phyloP scores from a whole-genome alignment of 2,329 filamentous ascomycete genomes.

The Elsinoe australis region DNA sequence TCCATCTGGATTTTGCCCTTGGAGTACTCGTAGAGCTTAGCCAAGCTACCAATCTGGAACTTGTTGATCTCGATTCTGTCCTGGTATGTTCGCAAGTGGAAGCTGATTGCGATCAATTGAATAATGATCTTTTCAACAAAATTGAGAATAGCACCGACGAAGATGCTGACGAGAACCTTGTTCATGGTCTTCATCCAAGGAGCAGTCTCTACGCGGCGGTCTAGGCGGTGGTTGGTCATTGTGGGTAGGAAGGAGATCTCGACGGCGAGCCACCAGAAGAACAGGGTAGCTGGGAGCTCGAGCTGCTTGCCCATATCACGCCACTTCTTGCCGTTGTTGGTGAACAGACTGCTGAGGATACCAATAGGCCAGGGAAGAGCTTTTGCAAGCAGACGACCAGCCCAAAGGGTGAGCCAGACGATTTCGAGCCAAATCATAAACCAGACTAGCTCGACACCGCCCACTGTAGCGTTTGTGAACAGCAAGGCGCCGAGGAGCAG shows the following conservation, averaged over 20 bases:
- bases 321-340: constrained; percentile 89
- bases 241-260: constrained; percentile 80
- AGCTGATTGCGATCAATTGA: constrained; percentile 87
- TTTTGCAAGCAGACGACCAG: constrained; percentile 57
- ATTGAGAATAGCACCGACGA: constrained; percentile 72
- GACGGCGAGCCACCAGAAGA: constrained; percentile 85
- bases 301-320: constrained; percentile 77
- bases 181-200: constrained; percentile 71
- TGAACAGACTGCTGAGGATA: constrained; percentile 63
- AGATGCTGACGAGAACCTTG: constrained; percentile 79
- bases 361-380: constrained; percentile 55
- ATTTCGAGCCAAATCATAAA: constrained; percentile 95
- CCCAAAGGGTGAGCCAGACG: constrained; percentile 86
- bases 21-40: constrained; percentile 58
- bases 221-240: constrained; percentile 57
- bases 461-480: constrained; percentile 47
- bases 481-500: constrained; percentile 56
- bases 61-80: constrained; percentile 90
- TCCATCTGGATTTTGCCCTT: constrained; percentile 59
- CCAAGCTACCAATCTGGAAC: constrained; percentile 66
- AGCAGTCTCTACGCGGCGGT: constrained; percentile 46
- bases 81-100: constrained; percentile 83
- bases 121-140: constrained; percentile 89
- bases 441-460: constrained; percentile 75
- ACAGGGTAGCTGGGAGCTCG: constrained; percentile 76